A percentile compares a stretch with the other conserved stretches of the same genome.
These are phyloP conservation scores for Echria macrotheca DNA, from an alignment of 495 filamentous ascomycete species.

Conservation along the genomic window DNA sequence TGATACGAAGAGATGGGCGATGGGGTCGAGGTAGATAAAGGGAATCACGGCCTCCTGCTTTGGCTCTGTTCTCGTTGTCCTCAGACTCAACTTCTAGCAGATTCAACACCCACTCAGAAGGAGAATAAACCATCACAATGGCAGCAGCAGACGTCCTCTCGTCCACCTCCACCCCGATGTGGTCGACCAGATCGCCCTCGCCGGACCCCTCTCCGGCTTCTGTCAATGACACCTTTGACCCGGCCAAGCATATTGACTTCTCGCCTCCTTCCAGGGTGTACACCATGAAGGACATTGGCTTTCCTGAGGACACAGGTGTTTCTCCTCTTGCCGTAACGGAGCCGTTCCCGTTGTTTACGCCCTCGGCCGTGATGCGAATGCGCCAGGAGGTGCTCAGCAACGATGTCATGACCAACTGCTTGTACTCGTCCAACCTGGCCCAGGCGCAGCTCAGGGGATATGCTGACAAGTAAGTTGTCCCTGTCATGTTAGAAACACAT, in stretches of 20 bases:
- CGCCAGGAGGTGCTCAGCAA: conserved; percentile 58
- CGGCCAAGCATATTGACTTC: conserved; percentile 52
- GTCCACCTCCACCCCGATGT: neutral
- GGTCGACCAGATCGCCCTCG: too few species aligned
- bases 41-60: too few species aligned
- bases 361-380: conserved; percentile 61
- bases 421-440: conserved; percentile 59
- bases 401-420: conserved; percentile 60
- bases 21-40: too few species aligned
- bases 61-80: too few species aligned
- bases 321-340: conserved; percentile 65
- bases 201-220: neutral
- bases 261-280: conserved; percentile 45
- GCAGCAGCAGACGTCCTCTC: conserved; percentile 7
- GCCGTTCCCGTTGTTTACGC: conserved; percentile 67
- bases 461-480: conserved; percentile 53
- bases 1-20: too few species aligned
- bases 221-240: conserved; percentile 16
- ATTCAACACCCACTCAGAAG: too few species aligned
- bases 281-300: conserved; percentile 57
- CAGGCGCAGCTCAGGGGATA: conserved; percentile 64
- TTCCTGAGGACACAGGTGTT: conserved; percentile 50
- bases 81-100: too few species aligned
- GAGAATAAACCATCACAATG: neutral
- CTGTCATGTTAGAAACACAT: too few species aligned